Evolutionary conservation across 441 rosid genomes (phyloP), one percentile per base, ranked within the genome.

Genomic region (Pelargonium citronellum): DNA sequence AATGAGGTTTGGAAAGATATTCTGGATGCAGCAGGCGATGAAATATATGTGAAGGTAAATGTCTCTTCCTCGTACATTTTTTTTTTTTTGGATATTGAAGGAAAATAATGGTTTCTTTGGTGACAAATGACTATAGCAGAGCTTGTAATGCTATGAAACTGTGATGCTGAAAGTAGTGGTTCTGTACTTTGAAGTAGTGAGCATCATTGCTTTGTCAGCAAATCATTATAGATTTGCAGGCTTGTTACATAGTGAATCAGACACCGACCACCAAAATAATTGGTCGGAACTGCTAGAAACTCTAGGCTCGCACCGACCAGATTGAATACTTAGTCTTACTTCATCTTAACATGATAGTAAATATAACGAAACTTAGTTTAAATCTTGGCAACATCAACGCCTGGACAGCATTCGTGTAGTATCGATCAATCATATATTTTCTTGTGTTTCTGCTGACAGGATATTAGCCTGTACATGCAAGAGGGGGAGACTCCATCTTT

Each of bases 1-100:
- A 91, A 91, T 76, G 96, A 84, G 70, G 99, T 95, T 64, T 91
- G 96, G 97, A 90, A 89, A 78, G 99, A 95, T 84, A 87, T 95
- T 74, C 83, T 95, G 34, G 75, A 95, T 61, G 91, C 99, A 53
- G 97, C 91, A n/a, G 99, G 99, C 10, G 99, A 95, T 75, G 99
- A 95, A 79, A 95, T 90, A 69, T 95, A 95, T 67, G 87, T 90
- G 20, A 91, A 95, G 96, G 99, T 90, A 78, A 74, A 64, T 12
- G 5, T 27, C 55, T 9, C 49, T 43, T 22, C 30, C 55, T 34
- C 58, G 8, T 6, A 13, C 10, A n/a, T 12, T 30, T 30, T 30
- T 30, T 34, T 34, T 34, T 34, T 34, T 34, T 39, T 39, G 43
- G 43, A 39, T 39, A 39, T 39, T 39, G 43, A 39, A 39, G 43